Evolutionary conservation across 257 asterid species (phyloP).

Genomic region (Nicotiana otophora): DNA sequence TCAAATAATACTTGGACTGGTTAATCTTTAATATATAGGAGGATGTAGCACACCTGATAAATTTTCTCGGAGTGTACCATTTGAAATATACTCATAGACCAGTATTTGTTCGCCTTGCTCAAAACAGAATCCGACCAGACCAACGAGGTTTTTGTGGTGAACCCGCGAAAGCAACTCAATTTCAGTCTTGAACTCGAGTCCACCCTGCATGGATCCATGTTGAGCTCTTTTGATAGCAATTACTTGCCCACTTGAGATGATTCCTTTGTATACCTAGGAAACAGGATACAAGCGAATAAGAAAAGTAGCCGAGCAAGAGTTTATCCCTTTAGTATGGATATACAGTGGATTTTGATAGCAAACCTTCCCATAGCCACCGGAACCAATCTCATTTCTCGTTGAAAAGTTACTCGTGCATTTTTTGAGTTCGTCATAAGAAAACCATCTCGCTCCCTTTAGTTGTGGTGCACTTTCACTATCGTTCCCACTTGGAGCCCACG

Average conservation of each 20-base stretch:
- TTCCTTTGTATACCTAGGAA: conserved; percentile 73
- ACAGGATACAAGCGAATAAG: background rate
- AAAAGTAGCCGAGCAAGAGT: background rate
- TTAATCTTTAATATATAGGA: background rate
- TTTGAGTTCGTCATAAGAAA: conserved; percentile 88
- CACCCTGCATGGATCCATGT: conserved; percentile 83
- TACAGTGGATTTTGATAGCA: background rate
- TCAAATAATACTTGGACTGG: too few relatives aligned
- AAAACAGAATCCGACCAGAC: conserved; percentile 86
- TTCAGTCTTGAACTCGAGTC: conserved; percentile 87
- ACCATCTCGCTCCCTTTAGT: conserved; percentile 93
- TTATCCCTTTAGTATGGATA: background rate
- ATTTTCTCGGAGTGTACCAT: conserved; percentile 73
- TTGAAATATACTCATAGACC: conserved; percentile 83
- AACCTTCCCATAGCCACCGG: conserved; percentile 98
- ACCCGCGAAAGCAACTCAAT: conserved; percentile 92
- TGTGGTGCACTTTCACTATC: conserved; percentile 98
- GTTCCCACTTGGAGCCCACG: conserved; percentile 80
- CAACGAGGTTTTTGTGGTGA: conserved; percentile 91
- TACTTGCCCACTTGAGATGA: conserved; percentile 55
- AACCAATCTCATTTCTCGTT: conserved; percentile 68
- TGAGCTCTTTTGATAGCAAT: conserved; percentile 87
- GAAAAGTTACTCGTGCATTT: conserved; percentile 76
- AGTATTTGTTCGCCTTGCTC: conserved; percentile 92
- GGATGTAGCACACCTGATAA: conserved; percentile 46